Evolutionary conservation across 2,329 filamentous ascomycete species (phyloP).

Genomic region (Sporothrix globosa): DNA sequence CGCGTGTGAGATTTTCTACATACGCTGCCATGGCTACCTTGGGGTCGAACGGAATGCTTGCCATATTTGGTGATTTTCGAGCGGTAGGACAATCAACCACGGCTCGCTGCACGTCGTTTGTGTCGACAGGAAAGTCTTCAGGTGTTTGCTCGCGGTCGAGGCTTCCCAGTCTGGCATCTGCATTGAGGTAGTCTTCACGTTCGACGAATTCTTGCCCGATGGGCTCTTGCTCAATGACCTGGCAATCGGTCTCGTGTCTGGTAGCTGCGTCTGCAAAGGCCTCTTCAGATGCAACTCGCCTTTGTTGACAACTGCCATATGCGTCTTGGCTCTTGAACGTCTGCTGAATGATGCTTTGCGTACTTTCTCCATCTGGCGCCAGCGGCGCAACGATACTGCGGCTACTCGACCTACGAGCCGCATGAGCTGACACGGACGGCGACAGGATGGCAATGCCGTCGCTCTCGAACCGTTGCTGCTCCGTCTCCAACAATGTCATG

Average conservation of each 20-base stretch:
- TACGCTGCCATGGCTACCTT: background rate
- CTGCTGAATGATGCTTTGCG: background rate
- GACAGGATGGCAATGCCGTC: conserved; percentile 27
- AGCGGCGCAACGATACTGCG: background rate
- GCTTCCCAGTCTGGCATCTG: background rate
- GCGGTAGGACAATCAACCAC: too few species aligned
- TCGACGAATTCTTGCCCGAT: background rate
- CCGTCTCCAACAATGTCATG: background rate
- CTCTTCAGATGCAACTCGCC: background rate
- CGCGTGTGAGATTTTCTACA: background rate
- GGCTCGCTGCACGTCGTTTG: background rate
- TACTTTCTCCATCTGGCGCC: background rate
- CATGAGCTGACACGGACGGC: background rate
- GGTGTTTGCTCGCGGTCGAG: background rate
- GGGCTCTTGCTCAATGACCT: background rate
- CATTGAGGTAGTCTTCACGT: background rate
- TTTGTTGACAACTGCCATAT: background rate
- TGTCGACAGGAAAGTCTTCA: background rate
- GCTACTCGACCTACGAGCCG: background rate
- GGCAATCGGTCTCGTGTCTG: background rate
- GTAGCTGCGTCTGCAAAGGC: background rate
- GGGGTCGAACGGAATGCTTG: background rate
- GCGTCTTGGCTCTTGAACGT: too few species aligned
- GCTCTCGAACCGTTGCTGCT: conserved; percentile 20
- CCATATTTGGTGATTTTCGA: background rate